Evolutionary conservation across 164 flowering plant genomes (phyloP).

Genomic region (Hamamelis virginiana): DNA sequence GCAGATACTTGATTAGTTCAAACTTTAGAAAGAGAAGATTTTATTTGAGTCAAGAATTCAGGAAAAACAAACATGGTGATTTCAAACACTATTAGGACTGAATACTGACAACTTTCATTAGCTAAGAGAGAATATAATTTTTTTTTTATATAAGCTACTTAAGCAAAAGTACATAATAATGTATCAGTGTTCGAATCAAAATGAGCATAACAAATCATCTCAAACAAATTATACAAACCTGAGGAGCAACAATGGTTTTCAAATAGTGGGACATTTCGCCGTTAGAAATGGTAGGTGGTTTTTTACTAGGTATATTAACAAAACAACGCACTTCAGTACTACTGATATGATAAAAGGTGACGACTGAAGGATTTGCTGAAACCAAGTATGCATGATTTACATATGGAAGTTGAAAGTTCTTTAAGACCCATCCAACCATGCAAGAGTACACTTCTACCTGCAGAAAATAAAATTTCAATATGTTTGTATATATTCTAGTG

Average conservation of each 20-base stretch:
- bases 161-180: too few species aligned
- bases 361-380: slow-evolving; percentile 10
- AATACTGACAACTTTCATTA: too few species aligned
- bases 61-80: too few species aligned
- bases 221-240: slow-evolving; percentile 3
- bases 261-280: slow-evolving; percentile 23
- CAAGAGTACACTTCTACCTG: slow-evolving; percentile 7
- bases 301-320: slow-evolving; percentile 16
- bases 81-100: too few species aligned
- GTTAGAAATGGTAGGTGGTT: slow-evolving; percentile 20
- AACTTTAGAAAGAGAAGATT: too few species aligned
- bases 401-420: slow-evolving; percentile 14
- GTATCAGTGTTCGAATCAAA: too few species aligned
- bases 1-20: not conserved
- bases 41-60: too few species aligned
- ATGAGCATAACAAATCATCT: too few species aligned
- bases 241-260: slow-evolving; percentile 19
- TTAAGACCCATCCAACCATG: slow-evolving; percentile 7
- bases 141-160: too few species aligned
- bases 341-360: slow-evolving; percentile 13
- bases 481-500: too few species aligned
- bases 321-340: slow-evolving; percentile 22
- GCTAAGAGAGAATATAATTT: too few species aligned
- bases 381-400: slow-evolving; percentile 5
- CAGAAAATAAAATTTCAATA: not conserved